These are phyloP conservation scores for Penicillium sp. DNA, from an alignment of 2,329 filamentous ascomycete species.

Conservation along the genomic window DNA sequence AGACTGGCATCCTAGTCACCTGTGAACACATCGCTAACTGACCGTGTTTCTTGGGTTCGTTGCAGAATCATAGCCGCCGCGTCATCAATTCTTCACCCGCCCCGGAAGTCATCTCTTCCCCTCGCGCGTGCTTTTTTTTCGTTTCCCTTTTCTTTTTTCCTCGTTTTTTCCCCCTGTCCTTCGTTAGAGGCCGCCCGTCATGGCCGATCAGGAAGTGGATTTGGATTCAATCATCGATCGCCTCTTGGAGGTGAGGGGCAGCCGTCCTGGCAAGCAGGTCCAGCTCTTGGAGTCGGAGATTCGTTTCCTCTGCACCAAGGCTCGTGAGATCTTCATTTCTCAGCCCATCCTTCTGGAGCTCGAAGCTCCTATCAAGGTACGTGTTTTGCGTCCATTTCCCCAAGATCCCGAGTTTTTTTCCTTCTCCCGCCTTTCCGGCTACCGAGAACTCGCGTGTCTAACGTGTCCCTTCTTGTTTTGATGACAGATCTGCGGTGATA, in stretches of 20 bases:
- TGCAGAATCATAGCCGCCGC: constrained; percentile 42
- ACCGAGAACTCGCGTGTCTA: constrained; percentile 19
- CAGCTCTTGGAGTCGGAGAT: constrained; percentile 97
- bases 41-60: constrained; percentile 17
- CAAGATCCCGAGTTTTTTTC: background rate
- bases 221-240: constrained; percentile 99
- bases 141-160: constrained; percentile 30
- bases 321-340: constrained; percentile 98
- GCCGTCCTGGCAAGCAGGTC: constrained; percentile 97
- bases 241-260: constrained; percentile 95
- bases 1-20: constrained; percentile 20
- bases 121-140: constrained; percentile 35
- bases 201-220: constrained; percentile 89
- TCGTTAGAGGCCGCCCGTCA: constrained; percentile 55
- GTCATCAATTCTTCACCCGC: constrained; percentile 40
- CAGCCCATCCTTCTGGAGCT: constrained; percentile 97
- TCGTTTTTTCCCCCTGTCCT: constrained; percentile 34
- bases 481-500: constrained; percentile 92
- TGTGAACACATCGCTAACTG: constrained; percentile 28
- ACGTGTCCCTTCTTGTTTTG: constrained; percentile 24
- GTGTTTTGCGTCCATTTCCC: background rate
- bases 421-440: background rate
- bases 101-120: constrained; percentile 40
- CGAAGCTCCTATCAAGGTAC: constrained; percentile 98
- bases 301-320: constrained; percentile 96